phyloP scores from a whole-genome alignment of 306 rosid species.

The Acacia confusa region DNA sequence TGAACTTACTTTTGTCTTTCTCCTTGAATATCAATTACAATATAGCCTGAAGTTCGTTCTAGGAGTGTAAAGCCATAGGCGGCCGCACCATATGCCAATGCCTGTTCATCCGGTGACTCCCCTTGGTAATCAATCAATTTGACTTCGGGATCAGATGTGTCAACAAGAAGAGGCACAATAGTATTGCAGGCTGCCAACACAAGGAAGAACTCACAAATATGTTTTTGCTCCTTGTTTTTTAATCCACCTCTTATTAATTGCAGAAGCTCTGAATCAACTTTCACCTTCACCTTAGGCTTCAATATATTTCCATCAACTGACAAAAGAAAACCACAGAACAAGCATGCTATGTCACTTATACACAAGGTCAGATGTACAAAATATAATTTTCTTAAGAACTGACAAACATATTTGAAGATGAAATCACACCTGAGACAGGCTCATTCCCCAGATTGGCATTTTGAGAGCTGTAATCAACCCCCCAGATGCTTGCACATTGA shows the following conservation, averaged over 20 bases:
- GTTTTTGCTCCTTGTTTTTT: conserved; percentile 47
- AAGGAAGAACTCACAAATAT: conserved; percentile 75
- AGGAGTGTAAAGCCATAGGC: conserved; percentile 89
- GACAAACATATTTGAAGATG: neutral
- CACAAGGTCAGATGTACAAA: conserved; percentile 6
- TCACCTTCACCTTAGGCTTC: conserved; percentile 83
- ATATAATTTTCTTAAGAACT: neutral
- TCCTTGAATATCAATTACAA: conserved; percentile 82
- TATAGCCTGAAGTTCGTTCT: conserved; percentile 91
- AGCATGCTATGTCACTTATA: conserved; percentile 4
- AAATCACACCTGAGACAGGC: conserved; percentile 55
- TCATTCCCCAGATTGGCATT: conserved; percentile 35
- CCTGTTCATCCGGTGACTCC: conserved; percentile 98
- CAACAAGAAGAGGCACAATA: conserved; percentile 84
- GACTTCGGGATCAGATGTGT: conserved; percentile 64
- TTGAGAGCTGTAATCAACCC: conserved; percentile 69
- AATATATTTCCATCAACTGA: conserved; percentile 70
- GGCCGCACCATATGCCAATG: conserved; percentile 87
- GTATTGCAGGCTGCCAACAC: conserved; percentile 96
- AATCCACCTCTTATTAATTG: conserved; percentile 48
- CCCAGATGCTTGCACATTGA: conserved; percentile 87
- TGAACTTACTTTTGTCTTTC: conserved; percentile 62
- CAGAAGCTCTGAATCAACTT: conserved; percentile 64
- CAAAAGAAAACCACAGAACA: conserved; percentile 13
- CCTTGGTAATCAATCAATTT: conserved; percentile 94